A percentile compares a stretch with the other conserved stretches of the same genome.
These are phyloP conservation scores for Zoysia pacifica DNA, from an alignment of 176 grass and related monocot genomes.

Conservation along the genomic window DNA sequence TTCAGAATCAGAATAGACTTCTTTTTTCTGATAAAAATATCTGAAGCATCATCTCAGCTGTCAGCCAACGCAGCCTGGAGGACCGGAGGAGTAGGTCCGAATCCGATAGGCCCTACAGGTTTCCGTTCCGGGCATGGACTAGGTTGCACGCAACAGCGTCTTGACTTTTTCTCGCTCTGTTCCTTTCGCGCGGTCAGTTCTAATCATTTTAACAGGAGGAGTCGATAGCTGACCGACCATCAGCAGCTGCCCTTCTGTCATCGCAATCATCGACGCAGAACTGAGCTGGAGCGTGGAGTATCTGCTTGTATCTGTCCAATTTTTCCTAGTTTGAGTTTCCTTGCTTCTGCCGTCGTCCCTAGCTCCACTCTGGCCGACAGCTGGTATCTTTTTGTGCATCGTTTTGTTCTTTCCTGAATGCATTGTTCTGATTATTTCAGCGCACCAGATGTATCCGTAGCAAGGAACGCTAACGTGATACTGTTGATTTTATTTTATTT, in stretches of 20 bases:
- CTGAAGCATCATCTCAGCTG: no score
- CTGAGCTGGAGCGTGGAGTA: background rate
- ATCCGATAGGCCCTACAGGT: background rate
- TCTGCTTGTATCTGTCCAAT: background rate
- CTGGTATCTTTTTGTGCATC: background rate
- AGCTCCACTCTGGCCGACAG: background rate
- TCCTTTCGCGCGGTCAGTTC: background rate
- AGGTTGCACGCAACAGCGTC: constrained; percentile 13
- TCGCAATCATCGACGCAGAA: constrained; percentile 18
- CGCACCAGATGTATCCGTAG: background rate
- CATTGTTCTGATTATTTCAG: background rate
- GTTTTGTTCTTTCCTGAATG: background rate
- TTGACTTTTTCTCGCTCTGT: background rate
- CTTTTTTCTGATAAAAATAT: no score
- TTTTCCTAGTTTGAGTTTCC: background rate
- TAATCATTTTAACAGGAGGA: background rate
- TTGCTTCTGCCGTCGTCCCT: background rate
- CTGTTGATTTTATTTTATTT: no score
- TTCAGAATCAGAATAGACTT: no score
- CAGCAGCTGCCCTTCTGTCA: background rate
- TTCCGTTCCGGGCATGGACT: constrained; percentile 17
- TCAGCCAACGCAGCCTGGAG: no score
- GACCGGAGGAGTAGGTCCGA: no score
- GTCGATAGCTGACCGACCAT: background rate
- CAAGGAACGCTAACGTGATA: no score